Evolutionary conservation across 129 eudicot genomes (phyloP).

Genomic region (sunflower (Helianthus annuus)): HanXRQr2.0-SUNRISE NC_035444.2:26449305-26449804

Average conservation of each 20-base stretch:
- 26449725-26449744: too few relatives aligned
- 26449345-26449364: conserved; percentile 24
- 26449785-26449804: not conserved
- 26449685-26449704: too few relatives aligned
- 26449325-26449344: conserved; percentile 34
- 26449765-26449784: not conserved
- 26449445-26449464: conserved; percentile 41
- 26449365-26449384: conserved; percentile 47
- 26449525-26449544: conserved; percentile 55
- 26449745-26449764: too few relatives aligned
- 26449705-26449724: too few relatives aligned
- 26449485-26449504: conserved; percentile 26
- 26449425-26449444: conserved; percentile 46
- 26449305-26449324: conserved; percentile 40
- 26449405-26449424: conserved; percentile 43
- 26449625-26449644: conserved; percentile 28
- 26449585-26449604: conserved; percentile 63
- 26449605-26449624: conserved; percentile 66
- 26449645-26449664: too few relatives aligned
- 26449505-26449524: conserved; percentile 70
- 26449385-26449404: conserved; percentile 41
- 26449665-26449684: too few relatives aligned
- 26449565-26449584: conserved; percentile 63
- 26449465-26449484: conserved; percentile 39
- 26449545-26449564: conserved; percentile 52